Evolutionary conservation across 2,329 filamentous ascomycete genomes (phyloP), one percentile per base, ranked within the genome.

Genomic region (Albophoma yamanashiensis): DNA sequence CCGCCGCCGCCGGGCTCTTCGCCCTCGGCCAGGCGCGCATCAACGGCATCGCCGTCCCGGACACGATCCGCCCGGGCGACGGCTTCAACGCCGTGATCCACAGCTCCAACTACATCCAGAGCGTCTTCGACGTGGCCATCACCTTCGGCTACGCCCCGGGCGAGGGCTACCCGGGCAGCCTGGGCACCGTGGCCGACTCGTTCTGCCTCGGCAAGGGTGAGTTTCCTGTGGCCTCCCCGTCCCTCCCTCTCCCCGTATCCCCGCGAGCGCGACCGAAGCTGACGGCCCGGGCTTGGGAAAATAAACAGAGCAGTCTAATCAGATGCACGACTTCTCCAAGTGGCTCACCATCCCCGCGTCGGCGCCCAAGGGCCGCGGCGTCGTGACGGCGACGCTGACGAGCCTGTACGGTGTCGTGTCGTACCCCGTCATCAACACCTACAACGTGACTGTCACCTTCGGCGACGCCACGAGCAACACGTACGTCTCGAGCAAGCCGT

Each of bases 61-160:
- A 68, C 11, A 76, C 71, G 45, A 71, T 80, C 62, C 67, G 67
- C 40, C 72, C 76, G 5, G 75, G 74, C 62, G 63, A 68, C 36
- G 65, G 69, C 52, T 73, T 78, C 67, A 65, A 69, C 38, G 70
- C 75, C 65, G 70, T 70, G 25, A 71, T 81, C 62, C 55, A 70
- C 50, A 74, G 72, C 52, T 68, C 73, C 56, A 71, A 73, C 68
- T 79, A 78, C 70, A 75, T 77, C 67, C 77, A 80, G 66, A 59
- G 68, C 58, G 74, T 78, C 38, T 67, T 71, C 63, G 77, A 81
- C 62, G 68, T 80, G 3, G 71, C 76, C 58, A 71, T 79, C 12
- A 75, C 73, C 36, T 77, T 78, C 63, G 78, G 78, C 43, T 73
- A 70, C 62, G 57, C 62, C 4, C 56, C 65, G 1, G 65, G 62